Conservation (phyloP, 441 rosid species). For the Adansonia madagascariensis region DNA sequence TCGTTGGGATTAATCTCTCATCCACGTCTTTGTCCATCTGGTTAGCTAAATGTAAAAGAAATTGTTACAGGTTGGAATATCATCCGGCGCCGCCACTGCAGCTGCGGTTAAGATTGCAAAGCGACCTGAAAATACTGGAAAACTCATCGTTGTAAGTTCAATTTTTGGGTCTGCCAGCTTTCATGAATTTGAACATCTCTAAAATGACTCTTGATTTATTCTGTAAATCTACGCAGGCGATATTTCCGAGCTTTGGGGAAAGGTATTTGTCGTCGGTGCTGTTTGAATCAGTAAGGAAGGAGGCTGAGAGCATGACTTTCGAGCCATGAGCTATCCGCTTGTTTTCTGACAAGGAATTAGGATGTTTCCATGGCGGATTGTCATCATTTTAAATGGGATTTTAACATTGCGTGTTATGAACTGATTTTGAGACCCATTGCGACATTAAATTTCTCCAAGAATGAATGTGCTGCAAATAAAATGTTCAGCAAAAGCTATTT, state of each 20-base stretch:
- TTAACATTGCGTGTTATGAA: background rate
- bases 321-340: slow-evolving; percentile 41
- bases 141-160: slow-evolving; percentile 63
- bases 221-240: slow-evolving; percentile 40
- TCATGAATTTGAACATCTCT: background rate
- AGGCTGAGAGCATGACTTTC: slow-evolving; percentile 63
- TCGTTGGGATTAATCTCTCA: background rate
- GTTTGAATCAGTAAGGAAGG: slow-evolving; percentile 61
- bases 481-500: background rate
- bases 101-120: slow-evolving; percentile 81
- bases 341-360: background rate
- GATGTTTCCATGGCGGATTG: background rate
- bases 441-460: background rate
- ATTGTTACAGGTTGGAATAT: slow-evolving; percentile 75
- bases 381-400: background rate
- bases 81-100: slow-evolving; percentile 86
- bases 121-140: slow-evolving; percentile 75
- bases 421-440: background rate
- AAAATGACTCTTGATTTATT: background rate
- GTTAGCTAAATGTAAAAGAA: background rate
- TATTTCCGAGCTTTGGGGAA: slow-evolving; percentile 80
- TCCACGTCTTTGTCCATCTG: background rate
- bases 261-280: slow-evolving; percentile 68
- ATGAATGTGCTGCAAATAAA: background rate
- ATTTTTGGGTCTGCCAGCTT: too few relatives aligned